Percentiles rank a stretch among this genome's conserved stretches.
Conservation (phyloP, 1,284 basidiomycete genomes). For the Moesziomyces antarcticus region DNA sequence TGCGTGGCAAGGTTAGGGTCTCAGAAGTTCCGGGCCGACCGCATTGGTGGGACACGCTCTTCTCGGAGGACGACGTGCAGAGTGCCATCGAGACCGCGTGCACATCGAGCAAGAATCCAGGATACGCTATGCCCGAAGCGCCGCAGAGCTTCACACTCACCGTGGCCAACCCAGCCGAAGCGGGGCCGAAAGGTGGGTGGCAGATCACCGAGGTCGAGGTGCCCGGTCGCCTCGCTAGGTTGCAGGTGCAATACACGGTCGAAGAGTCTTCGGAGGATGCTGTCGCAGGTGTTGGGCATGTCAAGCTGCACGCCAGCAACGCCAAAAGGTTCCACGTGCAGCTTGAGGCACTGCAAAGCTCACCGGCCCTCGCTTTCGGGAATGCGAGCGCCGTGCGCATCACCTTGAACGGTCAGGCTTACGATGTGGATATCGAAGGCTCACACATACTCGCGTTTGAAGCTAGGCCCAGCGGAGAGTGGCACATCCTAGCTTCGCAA, state of each 20-base stretch:
- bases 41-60: slow-evolving; percentile 78
- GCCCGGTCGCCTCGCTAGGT: slow-evolving; percentile 71
- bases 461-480: neutral
- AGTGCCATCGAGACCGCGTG: slow-evolving; percentile 69
- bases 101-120: slow-evolving; percentile 16
- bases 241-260: slow-evolving; percentile 22
- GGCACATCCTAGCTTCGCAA: neutral
- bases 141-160: slow-evolving; percentile 74
- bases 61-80: slow-evolving; percentile 73
- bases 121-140: slow-evolving; percentile 24
- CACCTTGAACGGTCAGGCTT: slow-evolving; percentile 2
- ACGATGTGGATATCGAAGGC: neutral
- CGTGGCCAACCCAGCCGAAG: slow-evolving; percentile 75
- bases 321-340: slow-evolving; percentile 17
- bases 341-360: slow-evolving; percentile 3
- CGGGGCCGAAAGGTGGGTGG: slow-evolving; percentile 77
- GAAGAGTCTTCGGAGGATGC: neutral
- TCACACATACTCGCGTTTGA: slow-evolving; percentile 4
- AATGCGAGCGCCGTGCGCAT: slow-evolving; percentile 6
- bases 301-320: slow-evolving; percentile 7
- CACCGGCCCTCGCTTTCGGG: neutral
- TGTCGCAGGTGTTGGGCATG: neutral
- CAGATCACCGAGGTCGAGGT: slow-evolving; percentile 72
- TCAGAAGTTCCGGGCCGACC: slow-evolving; percentile 74
- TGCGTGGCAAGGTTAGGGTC: slow-evolving; percentile 67